A percentile compares a stretch with the other conserved stretches of the same genome.
phyloP scores from a whole-genome alignment of 2,329 filamentous ascomycete genomes.

The Bimuria novae-zelandiae region DNA sequence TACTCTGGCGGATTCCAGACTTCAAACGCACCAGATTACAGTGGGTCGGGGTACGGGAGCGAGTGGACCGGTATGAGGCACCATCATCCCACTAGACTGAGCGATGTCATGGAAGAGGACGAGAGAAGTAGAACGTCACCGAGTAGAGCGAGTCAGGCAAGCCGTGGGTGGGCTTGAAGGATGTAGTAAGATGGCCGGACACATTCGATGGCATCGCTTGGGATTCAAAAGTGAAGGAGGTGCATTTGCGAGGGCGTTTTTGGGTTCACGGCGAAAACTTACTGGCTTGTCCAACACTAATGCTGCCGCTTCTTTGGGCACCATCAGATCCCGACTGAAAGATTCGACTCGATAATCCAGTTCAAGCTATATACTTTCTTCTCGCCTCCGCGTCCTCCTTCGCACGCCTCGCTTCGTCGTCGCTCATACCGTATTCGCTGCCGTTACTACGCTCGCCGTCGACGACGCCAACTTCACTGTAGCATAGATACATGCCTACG shows the following conservation, averaged over 20 bases:
- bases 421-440: background rate
- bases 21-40: constrained; percentile 38
- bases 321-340: background rate
- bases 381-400: background rate
- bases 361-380: background rate
- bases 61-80: constrained; percentile 47
- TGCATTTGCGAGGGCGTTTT: constrained; percentile 1
- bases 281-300: background rate
- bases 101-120: constrained; percentile 48
- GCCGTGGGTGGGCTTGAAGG: constrained; percentile 29
- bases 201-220: background rate
- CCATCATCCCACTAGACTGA: constrained; percentile 46
- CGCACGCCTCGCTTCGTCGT: background rate
- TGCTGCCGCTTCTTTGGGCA: background rate
- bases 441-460: background rate
- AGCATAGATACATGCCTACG: background rate
- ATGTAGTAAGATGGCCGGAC: background rate
- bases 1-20: constrained; percentile 26
- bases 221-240: background rate
- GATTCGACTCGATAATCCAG: background rate
- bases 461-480: background rate
- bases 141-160: constrained; percentile 43
- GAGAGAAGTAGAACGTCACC: constrained; percentile 45
- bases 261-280: no score
- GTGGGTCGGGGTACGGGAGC: constrained; percentile 43